Evolutionary conservation across 176 grass and related monocot genomes (phyloP), one percentile per base, ranked within the genome.

Genomic region (Juncus effusus): DNA sequence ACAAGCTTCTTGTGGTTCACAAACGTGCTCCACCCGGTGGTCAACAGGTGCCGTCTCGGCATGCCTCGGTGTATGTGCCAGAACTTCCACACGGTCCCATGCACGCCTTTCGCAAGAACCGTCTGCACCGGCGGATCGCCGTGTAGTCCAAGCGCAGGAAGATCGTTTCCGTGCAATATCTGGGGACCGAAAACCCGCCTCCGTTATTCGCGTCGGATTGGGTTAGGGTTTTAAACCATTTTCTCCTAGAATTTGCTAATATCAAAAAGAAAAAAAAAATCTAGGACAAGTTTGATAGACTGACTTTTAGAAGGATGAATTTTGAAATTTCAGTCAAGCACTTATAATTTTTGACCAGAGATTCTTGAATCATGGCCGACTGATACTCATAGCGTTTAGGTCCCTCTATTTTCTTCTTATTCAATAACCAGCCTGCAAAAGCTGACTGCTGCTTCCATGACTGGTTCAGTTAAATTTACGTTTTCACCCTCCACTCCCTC

Each of bases 141-240:
- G 89, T 84, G 80, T 90, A 99, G 76, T 99, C 95, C 38, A 99
- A 76, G 51, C 89, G 74, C 5, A 88, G 95, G 81, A 99, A 99
- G 81, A 99, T 90, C 52, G 95, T 99, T 78, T 99, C 95, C 13
- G 95, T 88, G 76, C 95, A 99, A 78, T 99, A 99, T 10, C 95
- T 86, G 9, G 95, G 95, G 15, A 99, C 95, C 9, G 95, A 99
- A 81, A 99, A 99, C 0, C 95, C 95, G 0, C 95, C 95, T 40
- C 95, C 95, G 56, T 99, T 99, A 78, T 99, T 99, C 62, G 95
- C 95, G 76, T 99, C 95, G 37, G 95, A 99, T 69, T 99, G 95
- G 52, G 95, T 99, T 13, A 99, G 80, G 60, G 95, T 99, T 84
- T 99, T 99, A 77, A 96, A 82, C 63, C 92, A 87, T 79, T 51